phyloP scores from a whole-genome alignment of 805 yeast genomes.

The Zygotorulaspora florentina region DNA sequence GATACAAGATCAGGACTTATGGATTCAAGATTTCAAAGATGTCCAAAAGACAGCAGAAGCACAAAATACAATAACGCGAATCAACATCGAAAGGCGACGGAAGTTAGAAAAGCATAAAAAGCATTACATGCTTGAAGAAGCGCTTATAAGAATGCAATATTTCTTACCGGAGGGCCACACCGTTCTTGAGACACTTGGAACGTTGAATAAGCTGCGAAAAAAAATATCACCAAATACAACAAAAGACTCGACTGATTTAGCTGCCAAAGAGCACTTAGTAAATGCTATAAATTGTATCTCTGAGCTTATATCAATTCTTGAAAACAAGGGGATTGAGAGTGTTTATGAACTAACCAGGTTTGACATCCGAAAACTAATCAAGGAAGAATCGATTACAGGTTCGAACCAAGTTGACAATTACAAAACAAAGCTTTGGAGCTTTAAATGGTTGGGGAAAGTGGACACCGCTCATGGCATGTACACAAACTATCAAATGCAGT shows the following conservation, averaged over 20 bases:
- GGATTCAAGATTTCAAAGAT: constrained; percentile 25
- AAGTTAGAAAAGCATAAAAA: constrained; percentile 15
- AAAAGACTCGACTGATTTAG: background rate
- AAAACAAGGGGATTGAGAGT: constrained; percentile 38
- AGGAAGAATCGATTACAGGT: constrained; percentile 29
- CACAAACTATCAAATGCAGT: constrained; percentile 50
- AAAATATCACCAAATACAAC: constrained; percentile 9
- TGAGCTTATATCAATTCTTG: constrained; percentile 41
- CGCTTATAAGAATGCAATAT: constrained; percentile 33
- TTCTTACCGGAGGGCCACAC: constrained; percentile 46
- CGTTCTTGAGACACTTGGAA: constrained; percentile 44
- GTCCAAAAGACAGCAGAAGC: constrained; percentile 14
- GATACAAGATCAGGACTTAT: constrained; percentile 11
- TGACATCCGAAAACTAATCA: constrained; percentile 32
- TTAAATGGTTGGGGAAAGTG: constrained; percentile 38
- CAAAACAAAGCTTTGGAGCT: constrained; percentile 38
- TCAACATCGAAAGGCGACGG: constrained; percentile 24
- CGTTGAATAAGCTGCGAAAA: constrained; percentile 31
- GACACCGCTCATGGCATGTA: constrained; percentile 44
- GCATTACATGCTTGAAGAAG: constrained; percentile 25
- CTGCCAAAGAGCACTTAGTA: constrained; percentile 16
- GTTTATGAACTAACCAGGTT: constrained; percentile 44
- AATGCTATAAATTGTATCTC: constrained; percentile 38
- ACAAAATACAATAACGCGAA: constrained; percentile 7
- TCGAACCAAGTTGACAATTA: constrained; percentile 17